phyloP scores from a whole-genome alignment of 345 rosid species.

The Gossypioides kirkii region DNA sequence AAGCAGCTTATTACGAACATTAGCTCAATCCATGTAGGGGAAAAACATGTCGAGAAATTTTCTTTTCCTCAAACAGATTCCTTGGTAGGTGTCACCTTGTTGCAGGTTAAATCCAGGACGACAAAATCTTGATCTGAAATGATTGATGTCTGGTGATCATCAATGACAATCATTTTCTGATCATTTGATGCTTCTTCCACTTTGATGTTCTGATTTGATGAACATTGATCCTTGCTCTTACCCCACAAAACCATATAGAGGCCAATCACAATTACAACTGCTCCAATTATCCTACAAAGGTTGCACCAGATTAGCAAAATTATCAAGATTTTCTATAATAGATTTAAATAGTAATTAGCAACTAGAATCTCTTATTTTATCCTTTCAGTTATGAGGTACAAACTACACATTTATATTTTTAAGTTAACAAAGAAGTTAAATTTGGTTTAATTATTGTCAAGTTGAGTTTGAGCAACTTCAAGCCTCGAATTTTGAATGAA shows the following conservation, averaged over 20 bases:
- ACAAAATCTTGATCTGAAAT: neutral
- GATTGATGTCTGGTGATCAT: neutral
- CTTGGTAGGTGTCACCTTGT: neutral
- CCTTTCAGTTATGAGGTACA: no score
- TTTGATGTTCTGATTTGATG: neutral
- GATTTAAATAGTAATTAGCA: no score
- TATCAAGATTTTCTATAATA: no score
- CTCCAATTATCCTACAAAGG: neutral
- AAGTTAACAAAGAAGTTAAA: no score
- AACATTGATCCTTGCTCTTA: neutral
- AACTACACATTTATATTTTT: no score
- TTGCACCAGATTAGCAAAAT: neutral
- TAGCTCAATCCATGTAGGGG: neutral
- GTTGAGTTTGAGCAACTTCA: no score
- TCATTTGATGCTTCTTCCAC: neutral
- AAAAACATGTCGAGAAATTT: neutral
- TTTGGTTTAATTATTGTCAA: no score
- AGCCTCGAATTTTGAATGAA: no score
- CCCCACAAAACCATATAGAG: conserved; percentile 11
- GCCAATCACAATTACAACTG: neutral
- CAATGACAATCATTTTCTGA: neutral
- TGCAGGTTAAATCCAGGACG: neutral
- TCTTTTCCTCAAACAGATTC: neutral
- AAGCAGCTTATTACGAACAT: neutral
- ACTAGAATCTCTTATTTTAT: no score